Evolutionary conservation across 2,329 filamentous ascomycete genomes (phyloP).

Genomic region (Pyrenophora tritici-repentis): DNA sequence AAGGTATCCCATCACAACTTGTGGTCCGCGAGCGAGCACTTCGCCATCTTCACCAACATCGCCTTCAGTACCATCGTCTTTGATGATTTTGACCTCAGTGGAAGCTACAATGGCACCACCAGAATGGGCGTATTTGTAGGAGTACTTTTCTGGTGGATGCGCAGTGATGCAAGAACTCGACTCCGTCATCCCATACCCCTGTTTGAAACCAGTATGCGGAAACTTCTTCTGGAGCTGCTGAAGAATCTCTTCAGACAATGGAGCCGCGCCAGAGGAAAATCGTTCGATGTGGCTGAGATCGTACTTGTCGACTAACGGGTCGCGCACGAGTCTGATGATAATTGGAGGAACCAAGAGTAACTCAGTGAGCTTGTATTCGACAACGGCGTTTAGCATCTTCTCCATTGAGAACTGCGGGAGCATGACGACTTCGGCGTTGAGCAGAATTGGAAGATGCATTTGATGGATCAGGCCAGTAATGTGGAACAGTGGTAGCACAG

Average conservation of each 20-base stretch:
- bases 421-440: conserved; percentile 71
- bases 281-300: conserved; percentile 61
- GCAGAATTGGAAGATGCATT: conserved; percentile 65
- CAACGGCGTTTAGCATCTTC: conserved; percentile 53
- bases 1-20: conserved; percentile 58
- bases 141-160: conserved; percentile 61
- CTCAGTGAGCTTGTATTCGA: conserved; percentile 58
- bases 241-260: conserved; percentile 62
- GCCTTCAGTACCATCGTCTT: conserved; percentile 60
- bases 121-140: conserved; percentile 62
- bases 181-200: conserved; percentile 73
- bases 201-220: conserved; percentile 65
- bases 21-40: conserved; percentile 55
- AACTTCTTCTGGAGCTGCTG: conserved; percentile 61
- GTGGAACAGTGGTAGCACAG: conserved; percentile 43
- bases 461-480: conserved; percentile 49
- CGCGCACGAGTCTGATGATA: conserved; percentile 64
- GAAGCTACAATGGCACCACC: conserved; percentile 63
- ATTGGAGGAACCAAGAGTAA: conserved; percentile 61
- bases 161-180: conserved; percentile 66
- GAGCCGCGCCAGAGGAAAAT: conserved; percentile 66
- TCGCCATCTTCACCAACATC: conserved; percentile 59
- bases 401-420: conserved; percentile 66
- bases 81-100: conserved; percentile 65
- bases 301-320: conserved; percentile 60